Percentiles rank a stretch among this genome's conserved stretches.
phyloP scores from a whole-genome alignment of 2,329 filamentous ascomycete species.

The Aureobasidium sp. region DNA sequence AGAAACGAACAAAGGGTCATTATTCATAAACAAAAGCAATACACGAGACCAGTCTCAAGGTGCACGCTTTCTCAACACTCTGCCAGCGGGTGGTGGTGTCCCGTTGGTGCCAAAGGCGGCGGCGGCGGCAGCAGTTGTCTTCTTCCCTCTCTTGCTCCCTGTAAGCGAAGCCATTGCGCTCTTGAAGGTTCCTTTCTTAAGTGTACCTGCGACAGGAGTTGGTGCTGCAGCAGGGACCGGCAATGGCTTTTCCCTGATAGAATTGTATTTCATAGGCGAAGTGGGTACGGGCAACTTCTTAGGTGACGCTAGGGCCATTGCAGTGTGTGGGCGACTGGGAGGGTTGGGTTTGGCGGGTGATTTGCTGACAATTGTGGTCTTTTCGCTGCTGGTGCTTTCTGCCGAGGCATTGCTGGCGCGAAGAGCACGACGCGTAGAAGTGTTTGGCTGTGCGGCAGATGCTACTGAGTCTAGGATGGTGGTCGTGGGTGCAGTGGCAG shows the following conservation, averaged over 20 bases:
- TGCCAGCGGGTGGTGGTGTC: conserved; percentile 20
- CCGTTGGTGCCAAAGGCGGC: conserved; percentile 34
- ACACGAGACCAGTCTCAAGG: neutral
- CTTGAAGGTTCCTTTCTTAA: conserved; percentile 48
- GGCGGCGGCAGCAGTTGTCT: conserved; percentile 36
- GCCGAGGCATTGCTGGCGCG: conserved; percentile 7
- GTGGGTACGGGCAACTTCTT: conserved; percentile 14
- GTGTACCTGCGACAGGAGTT: conserved; percentile 24
- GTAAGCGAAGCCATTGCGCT: conserved; percentile 46
- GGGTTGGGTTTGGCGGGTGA: conserved; percentile 21
- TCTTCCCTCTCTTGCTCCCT: conserved; percentile 33
- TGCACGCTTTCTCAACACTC: conserved; percentile 25
- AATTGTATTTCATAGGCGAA: conserved; percentile 6
- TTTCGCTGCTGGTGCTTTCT: conserved; percentile 51
- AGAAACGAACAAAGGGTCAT: neutral
- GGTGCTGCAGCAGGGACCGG: conserved; percentile 17
- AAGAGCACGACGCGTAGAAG: neutral
- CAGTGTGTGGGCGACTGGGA: conserved; percentile 29
- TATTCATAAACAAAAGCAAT: conserved; percentile 2
- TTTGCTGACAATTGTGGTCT: conserved; percentile 56
- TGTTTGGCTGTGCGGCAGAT: conserved; percentile 51
- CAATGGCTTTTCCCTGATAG: conserved; percentile 22
- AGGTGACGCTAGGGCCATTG: conserved; percentile 19
- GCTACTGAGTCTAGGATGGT: conserved; percentile 43
- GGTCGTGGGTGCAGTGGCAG: conserved; percentile 18